Percentiles rank a stretch among this genome's conserved stretches.
Evolutionary conservation across 208 protist species (phyloP).

Genomic region (Trypanosomatidae sp.): DNA sequence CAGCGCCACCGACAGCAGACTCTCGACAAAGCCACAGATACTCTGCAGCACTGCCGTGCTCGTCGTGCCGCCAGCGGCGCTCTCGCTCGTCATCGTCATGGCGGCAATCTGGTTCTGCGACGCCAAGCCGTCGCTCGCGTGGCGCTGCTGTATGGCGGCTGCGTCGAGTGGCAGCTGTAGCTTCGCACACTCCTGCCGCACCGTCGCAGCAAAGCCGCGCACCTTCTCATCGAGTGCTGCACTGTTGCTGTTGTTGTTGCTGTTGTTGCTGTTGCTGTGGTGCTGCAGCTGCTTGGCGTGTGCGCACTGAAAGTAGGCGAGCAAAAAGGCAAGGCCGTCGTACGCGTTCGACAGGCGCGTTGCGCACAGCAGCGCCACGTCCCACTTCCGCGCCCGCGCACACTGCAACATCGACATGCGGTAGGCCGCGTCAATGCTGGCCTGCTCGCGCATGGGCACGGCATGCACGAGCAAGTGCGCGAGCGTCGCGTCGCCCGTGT

Average conservation of each 20-base stretch:
- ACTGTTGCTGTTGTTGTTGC: too few relatives aligned
- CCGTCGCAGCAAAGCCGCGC: not conserved
- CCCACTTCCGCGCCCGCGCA: constrained; percentile 48
- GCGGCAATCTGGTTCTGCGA: constrained; percentile 77
- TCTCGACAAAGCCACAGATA: constrained; percentile 65
- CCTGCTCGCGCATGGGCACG: constrained; percentile 61
- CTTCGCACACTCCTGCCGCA: constrained; percentile 33
- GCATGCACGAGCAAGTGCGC: constrained; percentile 69
- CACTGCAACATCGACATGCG: constrained; percentile 64
- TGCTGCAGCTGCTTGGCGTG: constrained; percentile 34
- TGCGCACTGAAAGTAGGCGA: constrained; percentile 60
- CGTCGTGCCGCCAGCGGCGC: constrained; percentile 26
- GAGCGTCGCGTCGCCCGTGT: constrained; percentile 44
- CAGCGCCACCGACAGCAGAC: constrained; percentile 42
- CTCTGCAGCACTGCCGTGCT: constrained; percentile 40
- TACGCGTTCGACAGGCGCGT: constrained; percentile 61
- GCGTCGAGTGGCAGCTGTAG: constrained; percentile 63
- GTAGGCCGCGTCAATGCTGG: constrained; percentile 67
- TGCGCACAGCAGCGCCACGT: constrained; percentile 56
- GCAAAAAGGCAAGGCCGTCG: constrained; percentile 49
- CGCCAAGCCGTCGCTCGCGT: constrained; percentile 67
- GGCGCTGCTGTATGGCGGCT: constrained; percentile 55
- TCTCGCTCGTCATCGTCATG: constrained; percentile 54
- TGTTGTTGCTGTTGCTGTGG: too few relatives aligned
- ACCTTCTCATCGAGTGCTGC: too few relatives aligned